phyloP scores from a whole-genome alignment of 306 rosid species.

The Aeschynomene evenia region DNA sequence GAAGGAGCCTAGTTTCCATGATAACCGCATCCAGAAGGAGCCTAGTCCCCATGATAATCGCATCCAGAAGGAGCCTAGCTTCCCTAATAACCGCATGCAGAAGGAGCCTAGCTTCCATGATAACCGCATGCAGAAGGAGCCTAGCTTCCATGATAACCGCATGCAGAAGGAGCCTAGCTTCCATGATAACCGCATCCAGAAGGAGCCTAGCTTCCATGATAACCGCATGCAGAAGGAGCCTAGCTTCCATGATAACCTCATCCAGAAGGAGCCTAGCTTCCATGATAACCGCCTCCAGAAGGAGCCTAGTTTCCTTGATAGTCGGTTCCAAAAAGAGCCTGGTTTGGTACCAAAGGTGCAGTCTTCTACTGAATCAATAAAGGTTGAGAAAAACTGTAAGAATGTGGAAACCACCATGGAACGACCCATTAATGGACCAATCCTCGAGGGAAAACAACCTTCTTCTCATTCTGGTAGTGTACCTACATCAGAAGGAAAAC shows the following conservation, averaged over 20 bases:
- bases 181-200: slow-evolving; percentile 39
- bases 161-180: too few species aligned
- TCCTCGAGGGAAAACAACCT: slow-evolving; percentile 48
- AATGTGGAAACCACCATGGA: slow-evolving; percentile 44
- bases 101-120: slow-evolving; percentile 56
- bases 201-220: slow-evolving; percentile 55
- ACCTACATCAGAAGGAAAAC: slow-evolving; percentile 52
- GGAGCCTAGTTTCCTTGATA: slow-evolving; percentile 57
- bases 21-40: slow-evolving; percentile 53
- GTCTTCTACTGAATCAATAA: slow-evolving; percentile 41
- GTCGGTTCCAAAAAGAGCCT: slow-evolving; percentile 51
- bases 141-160: background rate
- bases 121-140: slow-evolving; percentile 51
- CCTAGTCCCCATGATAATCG: slow-evolving; percentile 51
- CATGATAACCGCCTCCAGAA: slow-evolving; percentile 54
- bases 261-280: slow-evolving; percentile 53
- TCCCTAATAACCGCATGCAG: slow-evolving; percentile 55
- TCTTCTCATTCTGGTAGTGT: slow-evolving; percentile 41
- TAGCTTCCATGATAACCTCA: slow-evolving; percentile 48
- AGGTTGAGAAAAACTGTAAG: slow-evolving; percentile 48
- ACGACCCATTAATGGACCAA: slow-evolving; percentile 42
- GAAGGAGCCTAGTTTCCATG: slow-evolving; percentile 54
- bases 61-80: slow-evolving; percentile 53
- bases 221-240: slow-evolving; percentile 53
- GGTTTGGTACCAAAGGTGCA: slow-evolving; percentile 40